Conservation (phyloP, 116 monocot species). For the Iris pallida region DNA sequence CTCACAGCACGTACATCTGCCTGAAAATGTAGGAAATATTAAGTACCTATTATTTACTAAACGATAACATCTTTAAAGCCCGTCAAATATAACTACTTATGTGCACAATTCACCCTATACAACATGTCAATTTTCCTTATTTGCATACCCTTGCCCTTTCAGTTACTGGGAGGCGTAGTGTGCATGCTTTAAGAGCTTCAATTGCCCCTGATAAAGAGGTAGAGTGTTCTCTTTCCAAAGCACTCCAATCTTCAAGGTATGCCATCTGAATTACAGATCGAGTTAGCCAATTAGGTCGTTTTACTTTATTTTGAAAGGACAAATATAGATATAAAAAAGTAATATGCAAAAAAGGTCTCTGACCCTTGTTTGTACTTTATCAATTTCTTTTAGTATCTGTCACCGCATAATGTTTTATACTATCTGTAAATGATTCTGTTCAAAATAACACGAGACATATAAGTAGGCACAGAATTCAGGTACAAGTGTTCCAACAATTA, state of each 20-base stretch:
- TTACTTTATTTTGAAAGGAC: not conserved
- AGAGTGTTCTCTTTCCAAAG: conserved; percentile 53
- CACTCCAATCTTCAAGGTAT: conserved; percentile 70
- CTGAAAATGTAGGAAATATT: conserved; percentile 20
- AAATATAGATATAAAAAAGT: not conserved
- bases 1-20: conserved; percentile 45
- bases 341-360: not conserved
- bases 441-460: not conserved
- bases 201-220: conserved; percentile 52
- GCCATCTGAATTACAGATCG: conserved; percentile 33
- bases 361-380: not conserved
- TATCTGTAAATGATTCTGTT: not conserved
- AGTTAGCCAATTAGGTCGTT: not conserved
- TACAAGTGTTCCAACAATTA: too few relatives aligned
- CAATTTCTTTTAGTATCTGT: not conserved
- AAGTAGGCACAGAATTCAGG: not conserved
- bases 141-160: conserved; percentile 58
- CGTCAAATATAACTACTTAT: not conserved
- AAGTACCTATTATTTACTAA: too few relatives aligned
- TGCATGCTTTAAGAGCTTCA: conserved; percentile 64
- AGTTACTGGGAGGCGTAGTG: conserved; percentile 62
- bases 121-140: not conserved
- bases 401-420: not conserved
- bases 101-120: not conserved
- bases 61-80: not conserved